phyloP scores from a whole-genome alignment of 106 monocot species.

The Allium cepa region DNA sequence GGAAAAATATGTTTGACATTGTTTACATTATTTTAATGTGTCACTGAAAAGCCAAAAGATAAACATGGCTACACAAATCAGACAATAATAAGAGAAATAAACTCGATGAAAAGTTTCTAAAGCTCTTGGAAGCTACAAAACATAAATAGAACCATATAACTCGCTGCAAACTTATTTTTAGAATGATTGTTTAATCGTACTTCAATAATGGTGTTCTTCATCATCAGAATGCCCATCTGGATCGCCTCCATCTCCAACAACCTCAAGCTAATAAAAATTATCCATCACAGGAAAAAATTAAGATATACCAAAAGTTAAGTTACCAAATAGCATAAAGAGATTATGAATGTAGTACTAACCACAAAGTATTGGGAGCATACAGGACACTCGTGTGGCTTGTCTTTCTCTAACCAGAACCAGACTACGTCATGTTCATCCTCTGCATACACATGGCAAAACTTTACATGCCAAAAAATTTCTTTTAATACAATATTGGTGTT shows the following conservation, averaged over 20 bases:
- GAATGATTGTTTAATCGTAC: neutral
- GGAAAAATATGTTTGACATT: no score
- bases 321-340: neutral
- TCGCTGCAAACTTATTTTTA: constrained; percentile 17
- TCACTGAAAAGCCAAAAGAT: no score
- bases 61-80: no score
- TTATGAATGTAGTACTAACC: constrained; percentile 35
- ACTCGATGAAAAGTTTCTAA: neutral
- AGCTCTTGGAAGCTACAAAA: constrained; percentile 16
- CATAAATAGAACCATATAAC: constrained; percentile 18
- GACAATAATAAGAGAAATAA: no score
- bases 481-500: no score
- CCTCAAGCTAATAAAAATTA: constrained; percentile 51
- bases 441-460: constrained; percentile 10
- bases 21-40: no score
- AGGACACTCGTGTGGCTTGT: constrained; percentile 90
- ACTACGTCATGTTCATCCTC: constrained; percentile 98
- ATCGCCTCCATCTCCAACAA: constrained; percentile 63
- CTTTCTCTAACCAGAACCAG: constrained; percentile 98
- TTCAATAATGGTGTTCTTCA: constrained; percentile 40
- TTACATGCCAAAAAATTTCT: no score
- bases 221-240: constrained; percentile 56
- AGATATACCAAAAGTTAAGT: neutral
- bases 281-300: neutral
- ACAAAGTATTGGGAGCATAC: constrained; percentile 91